Evolutionary conservation across 192 early-diverging fungal genomes (phyloP).

Genomic region (Gorgonomyces haynaldii): DNA sequence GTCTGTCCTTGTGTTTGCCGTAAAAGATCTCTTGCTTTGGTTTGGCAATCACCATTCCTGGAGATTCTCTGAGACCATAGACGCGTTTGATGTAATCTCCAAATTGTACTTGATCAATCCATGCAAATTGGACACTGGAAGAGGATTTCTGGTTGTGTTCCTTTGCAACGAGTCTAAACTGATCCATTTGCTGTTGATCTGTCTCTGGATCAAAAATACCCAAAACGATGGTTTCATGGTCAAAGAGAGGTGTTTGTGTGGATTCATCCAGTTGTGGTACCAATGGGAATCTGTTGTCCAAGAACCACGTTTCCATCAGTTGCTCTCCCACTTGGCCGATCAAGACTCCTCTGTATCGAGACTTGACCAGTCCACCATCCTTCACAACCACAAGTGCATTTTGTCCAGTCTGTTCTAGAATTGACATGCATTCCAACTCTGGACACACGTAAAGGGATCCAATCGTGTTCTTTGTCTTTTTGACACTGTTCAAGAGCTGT

Average conservation of each 20-base stretch:
- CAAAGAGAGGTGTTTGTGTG: slow-evolving; percentile 60
- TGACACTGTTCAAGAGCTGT: not conserved
- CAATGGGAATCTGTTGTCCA: slow-evolving; percentile 50
- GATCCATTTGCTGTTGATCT: not conserved
- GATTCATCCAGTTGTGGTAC: slow-evolving; percentile 49
- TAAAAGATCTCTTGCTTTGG: slow-evolving; percentile 30
- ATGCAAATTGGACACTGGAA: slow-evolving; percentile 16
- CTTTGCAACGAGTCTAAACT: slow-evolving; percentile 6
- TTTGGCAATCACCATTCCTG: slow-evolving; percentile 25
- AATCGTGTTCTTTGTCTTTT: not conserved
- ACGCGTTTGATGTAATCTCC: slow-evolving; percentile 22
- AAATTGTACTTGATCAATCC: slow-evolving; percentile 29
- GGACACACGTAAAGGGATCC: slow-evolving; percentile 8
- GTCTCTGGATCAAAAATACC: slow-evolving; percentile 41
- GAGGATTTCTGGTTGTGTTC: not conserved
- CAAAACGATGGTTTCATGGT: slow-evolving; percentile 54
- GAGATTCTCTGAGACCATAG: slow-evolving; percentile 27
- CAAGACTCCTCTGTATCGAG: slow-evolving; percentile 21
- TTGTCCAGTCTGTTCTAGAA: too few species aligned
- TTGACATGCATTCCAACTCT: too few species aligned
- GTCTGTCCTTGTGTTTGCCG: slow-evolving; percentile 12
- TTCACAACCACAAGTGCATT: slow-evolving; percentile 15
- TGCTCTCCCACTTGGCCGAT: slow-evolving; percentile 46
- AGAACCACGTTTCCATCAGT: slow-evolving; percentile 13
- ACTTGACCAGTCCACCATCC: not conserved